Percentiles rank a stretch among this genome's conserved stretches.
These are phyloP conservation scores for Colletotrichum scovillei DNA, from an alignment of 2,329 filamentous ascomycete species.

Conservation along the genomic window DNA sequence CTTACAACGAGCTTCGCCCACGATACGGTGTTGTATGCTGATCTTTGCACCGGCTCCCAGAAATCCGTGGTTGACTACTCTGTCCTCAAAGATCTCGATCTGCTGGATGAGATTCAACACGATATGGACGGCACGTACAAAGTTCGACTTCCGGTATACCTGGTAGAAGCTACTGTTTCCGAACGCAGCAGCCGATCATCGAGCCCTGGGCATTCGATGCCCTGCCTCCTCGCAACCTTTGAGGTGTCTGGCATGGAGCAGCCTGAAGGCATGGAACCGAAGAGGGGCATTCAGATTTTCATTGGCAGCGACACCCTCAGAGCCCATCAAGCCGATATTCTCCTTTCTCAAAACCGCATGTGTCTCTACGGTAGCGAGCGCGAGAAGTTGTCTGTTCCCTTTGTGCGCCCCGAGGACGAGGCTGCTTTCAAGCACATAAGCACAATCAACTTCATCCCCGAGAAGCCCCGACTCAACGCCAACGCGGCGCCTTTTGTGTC, in stretches of 20 bases:
- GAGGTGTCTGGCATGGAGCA: conserved; percentile 73
- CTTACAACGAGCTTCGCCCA: conserved; percentile 91
- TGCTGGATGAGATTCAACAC: conserved; percentile 73
- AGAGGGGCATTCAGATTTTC: conserved; percentile 83
- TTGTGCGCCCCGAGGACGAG: conserved; percentile 93
- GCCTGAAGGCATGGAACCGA: conserved; percentile 58
- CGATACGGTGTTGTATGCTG: conserved; percentile 88
- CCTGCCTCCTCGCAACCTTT: conserved; percentile 83
- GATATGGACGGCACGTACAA: conserved; percentile 74
- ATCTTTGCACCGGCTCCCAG: conserved; percentile 91
- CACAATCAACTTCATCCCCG: conserved; percentile 67
- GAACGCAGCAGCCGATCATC: conserved; percentile 78
- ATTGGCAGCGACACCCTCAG: conserved; percentile 90
- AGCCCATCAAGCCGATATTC: conserved; percentile 86
- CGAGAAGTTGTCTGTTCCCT: conserved; percentile 88
- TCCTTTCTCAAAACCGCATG: conserved; percentile 93
- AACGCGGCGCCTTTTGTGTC: conserved; percentile 56
- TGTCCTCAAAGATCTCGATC: conserved; percentile 79
- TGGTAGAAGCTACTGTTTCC: conserved; percentile 89
- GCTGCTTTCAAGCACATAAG: conserved; percentile 80
- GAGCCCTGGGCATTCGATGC: conserved; percentile 82
- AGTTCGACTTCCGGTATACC: conserved; percentile 84
- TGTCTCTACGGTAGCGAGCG: conserved; percentile 87
- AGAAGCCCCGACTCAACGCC: conserved; percentile 70
- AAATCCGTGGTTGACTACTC: conserved; percentile 83